These are phyloP conservation scores for Amauroascus niger DNA, from an alignment of 2,329 filamentous ascomycete species.

Conservation along the genomic window DNA sequence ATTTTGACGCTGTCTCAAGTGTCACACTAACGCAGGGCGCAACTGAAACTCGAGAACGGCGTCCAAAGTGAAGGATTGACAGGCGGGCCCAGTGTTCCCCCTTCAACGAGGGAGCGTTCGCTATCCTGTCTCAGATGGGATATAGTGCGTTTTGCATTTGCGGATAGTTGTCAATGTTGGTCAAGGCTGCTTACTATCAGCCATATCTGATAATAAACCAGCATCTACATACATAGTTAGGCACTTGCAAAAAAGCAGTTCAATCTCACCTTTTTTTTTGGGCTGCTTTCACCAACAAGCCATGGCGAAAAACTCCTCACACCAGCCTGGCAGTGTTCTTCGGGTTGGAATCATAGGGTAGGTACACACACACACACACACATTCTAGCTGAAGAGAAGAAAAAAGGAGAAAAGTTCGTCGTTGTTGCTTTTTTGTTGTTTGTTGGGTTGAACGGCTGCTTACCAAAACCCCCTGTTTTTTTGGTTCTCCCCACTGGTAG, in stretches of 20 bases:
- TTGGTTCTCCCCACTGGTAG: background rate
- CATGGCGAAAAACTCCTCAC: background rate
- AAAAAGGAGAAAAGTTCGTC: background rate
- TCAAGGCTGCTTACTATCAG: background rate
- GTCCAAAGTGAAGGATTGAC: background rate
- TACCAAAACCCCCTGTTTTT: background rate
- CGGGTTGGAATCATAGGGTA: slow-evolving; percentile 5
- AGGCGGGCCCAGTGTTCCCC: background rate
- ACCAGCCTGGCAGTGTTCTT: background rate
- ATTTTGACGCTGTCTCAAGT: background rate
- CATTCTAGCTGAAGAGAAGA: background rate
- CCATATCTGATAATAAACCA: background rate
- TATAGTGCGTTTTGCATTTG: background rate
- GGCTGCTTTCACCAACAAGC: background rate
- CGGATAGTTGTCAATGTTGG: background rate
- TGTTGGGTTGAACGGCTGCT: no score
- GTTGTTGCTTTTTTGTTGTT: no score
- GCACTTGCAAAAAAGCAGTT: no score
- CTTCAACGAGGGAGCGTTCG: background rate
- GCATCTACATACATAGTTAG: no score
- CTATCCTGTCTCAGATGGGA: background rate
- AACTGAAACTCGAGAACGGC: background rate
- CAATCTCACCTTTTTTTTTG: background rate
- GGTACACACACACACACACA: background rate
- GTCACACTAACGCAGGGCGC: background rate